Evolutionary conservation across 768 basidiomycete genomes (phyloP), one percentile per base, ranked within the genome.

Genomic region (Tephrocybe rancida): DNA sequence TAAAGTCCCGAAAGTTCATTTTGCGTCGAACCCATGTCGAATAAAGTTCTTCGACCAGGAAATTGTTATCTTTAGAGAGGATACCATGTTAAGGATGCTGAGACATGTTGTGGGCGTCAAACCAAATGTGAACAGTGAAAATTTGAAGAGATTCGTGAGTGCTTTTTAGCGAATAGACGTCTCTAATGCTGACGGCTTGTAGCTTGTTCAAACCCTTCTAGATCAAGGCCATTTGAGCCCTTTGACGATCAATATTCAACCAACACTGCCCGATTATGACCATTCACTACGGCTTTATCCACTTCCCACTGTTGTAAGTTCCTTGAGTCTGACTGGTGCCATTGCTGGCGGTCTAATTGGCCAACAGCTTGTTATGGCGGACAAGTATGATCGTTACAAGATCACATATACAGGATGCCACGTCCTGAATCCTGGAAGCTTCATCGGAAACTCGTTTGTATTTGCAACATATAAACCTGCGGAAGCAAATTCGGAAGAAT

Each of bases 331-430:
- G 30, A 32, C 6, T 32, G 13, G 30, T 13, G 6, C 13, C 30
- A n/a, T n/a, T n/a, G n/a, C n/a, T n/a, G n/a, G n/a, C n/a, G n/a
- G n/a, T n/a, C n/a, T n/a, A 19, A 7, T 19, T 16, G n/a, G n/a
- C n/a, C n/a, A n/a, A n/a, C 56, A 97, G 95, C 78, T 98, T 18
- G 79, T 98, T 27, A 82, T 99, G 11, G 97, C 97, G 1, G 97
- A 99, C 73, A 95, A 89, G 70, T 97, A 98, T 65, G 95, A 97
- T 67, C 84, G 90, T 43, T 99, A 93, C 68, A 93, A 97, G 63
- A 78, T 97, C 58, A 98, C 95, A 1, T 99, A 99, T 68, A 95
- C 95, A 54, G 94, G 94, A 10, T 98, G 97, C 63, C 97, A 98
- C 70, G 97, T 98, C 24, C 95, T 98, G 79, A 99, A 99, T 67